phyloP scores from a whole-genome alignment of 1,284 basidiomycete species.

The Kalmanozyma brasiliensis region DNA sequence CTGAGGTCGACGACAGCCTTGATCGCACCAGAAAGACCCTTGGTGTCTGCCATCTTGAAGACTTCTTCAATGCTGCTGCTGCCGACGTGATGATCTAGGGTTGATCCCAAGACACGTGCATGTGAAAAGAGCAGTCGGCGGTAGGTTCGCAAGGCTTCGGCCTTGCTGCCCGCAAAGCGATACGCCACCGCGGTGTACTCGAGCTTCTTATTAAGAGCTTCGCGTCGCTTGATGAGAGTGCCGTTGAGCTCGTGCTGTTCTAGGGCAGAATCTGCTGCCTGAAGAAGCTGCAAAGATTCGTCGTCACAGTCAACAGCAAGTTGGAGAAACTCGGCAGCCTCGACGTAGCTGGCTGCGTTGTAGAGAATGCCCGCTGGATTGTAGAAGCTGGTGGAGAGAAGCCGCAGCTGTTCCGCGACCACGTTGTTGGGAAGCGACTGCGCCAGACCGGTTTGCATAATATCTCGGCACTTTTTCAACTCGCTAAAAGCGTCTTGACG shows the following conservation, averaged over 20 bases:
- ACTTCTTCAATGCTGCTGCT: constrained; percentile 18
- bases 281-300: constrained; percentile 23
- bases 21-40: constrained; percentile 12
- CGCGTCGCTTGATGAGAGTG: constrained; percentile 11
- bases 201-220: constrained; percentile 31
- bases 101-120: neutral
- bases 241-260: constrained; percentile 15
- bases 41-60: constrained; percentile 19
- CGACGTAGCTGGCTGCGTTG: constrained; percentile 56
- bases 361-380: constrained; percentile 68
- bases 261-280: neutral
- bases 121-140: constrained; percentile 13
- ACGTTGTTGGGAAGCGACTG: constrained; percentile 8
- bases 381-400: constrained; percentile 66
- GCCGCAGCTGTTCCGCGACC: constrained; percentile 31
- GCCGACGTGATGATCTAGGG: constrained; percentile 8
- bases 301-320: constrained; percentile 52
- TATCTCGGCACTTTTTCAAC: constrained; percentile 16
- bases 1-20: constrained; percentile 40
- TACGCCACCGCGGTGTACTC: constrained; percentile 45
- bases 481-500: constrained; percentile 23
- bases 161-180: constrained; percentile 34
- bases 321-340: constrained; percentile 57
- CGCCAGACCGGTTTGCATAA: constrained; percentile 12
- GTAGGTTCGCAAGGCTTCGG: constrained; percentile 24